Conservation (phyloP, 139 green algal species). For the Edaphochlamys debaryana region DNA sequence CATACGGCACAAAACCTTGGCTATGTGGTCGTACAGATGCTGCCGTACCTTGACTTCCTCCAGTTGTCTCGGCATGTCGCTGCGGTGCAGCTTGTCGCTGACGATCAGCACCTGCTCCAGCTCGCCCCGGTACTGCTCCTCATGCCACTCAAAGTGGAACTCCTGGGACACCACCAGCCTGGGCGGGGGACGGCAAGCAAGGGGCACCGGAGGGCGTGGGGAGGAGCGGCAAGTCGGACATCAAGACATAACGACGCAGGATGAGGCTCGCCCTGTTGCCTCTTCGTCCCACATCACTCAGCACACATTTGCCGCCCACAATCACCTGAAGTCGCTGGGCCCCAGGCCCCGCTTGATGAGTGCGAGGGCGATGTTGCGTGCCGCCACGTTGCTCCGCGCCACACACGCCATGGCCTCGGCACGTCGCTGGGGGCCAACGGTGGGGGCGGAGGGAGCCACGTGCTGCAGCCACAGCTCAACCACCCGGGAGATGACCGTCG, state of each 20-base stretch:
- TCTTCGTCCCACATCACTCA: not conserved
- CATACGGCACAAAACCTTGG: no score
- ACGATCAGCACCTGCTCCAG: slow-evolving; percentile 30
- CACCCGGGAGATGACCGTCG: slow-evolving; percentile 28
- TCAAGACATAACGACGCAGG: no score
- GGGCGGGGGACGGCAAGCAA: no score
- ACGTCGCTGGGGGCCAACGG: not conserved
- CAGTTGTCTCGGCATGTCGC: slow-evolving; percentile 3
- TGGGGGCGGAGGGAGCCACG: not conserved
- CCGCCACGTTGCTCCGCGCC: slow-evolving; percentile 37
- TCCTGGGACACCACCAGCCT: slow-evolving; percentile 44
- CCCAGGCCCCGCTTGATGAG: slow-evolving; percentile 20
- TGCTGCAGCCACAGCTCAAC: slow-evolving; percentile 11
- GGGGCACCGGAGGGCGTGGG: no score
- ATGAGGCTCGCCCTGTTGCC: no score
- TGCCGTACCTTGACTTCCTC: slow-evolving; percentile 6
- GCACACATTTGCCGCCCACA: no score
- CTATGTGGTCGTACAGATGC: no score
- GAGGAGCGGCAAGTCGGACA: no score
- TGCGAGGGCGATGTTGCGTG: slow-evolving; percentile 10
- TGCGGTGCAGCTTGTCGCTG: not conserved
- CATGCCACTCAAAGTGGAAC: slow-evolving; percentile 40
- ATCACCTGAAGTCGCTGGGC: slow-evolving; percentile 22
- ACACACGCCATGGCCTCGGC: slow-evolving; percentile 6
- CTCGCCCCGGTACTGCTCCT: slow-evolving; percentile 24